A percentile compares a stretch with the other conserved stretches of the same genome.
Evolutionary conservation across 148 eudicot species (phyloP).

Genomic region (Mesembryanthemum crystallinum): DNA sequence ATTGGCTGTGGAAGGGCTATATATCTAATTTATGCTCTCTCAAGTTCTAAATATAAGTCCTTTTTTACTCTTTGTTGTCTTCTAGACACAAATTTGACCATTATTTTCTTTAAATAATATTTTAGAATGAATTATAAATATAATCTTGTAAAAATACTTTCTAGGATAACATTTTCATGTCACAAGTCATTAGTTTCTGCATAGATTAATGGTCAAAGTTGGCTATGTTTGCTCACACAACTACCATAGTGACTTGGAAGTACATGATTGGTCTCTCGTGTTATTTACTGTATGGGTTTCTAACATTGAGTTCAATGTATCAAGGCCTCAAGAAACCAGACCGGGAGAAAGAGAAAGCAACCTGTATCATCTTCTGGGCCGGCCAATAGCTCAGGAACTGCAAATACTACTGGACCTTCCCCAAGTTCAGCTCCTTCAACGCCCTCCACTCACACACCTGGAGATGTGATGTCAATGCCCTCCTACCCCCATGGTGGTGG

Average conservation of each 20-base stretch:
- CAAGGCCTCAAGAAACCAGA: constrained; percentile 75
- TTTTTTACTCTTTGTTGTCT: too few relatives aligned
- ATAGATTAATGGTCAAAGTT: too few relatives aligned
- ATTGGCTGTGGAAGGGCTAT: not conserved
- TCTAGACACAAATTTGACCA: too few relatives aligned
- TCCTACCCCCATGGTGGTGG: constrained; percentile 42
- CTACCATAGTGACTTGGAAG: too few relatives aligned
- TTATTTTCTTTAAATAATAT: too few relatives aligned
- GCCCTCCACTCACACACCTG: constrained; percentile 91
- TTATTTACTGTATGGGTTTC: constrained; percentile 22
- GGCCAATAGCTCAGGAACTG: constrained; percentile 97
- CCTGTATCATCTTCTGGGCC: constrained; percentile 93
- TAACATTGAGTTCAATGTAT: constrained; percentile 30
- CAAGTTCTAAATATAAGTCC: too few relatives aligned
- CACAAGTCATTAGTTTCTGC: too few relatives aligned
- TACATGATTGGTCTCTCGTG: not conserved
- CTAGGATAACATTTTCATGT: too few relatives aligned
- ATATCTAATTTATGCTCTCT: not conserved
- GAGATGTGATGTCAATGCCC: constrained; percentile 91
- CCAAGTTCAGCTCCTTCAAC: constrained; percentile 96
- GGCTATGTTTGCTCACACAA: too few relatives aligned
- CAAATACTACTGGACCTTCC: constrained; percentile 92
- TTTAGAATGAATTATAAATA: too few relatives aligned
- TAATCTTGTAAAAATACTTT: too few relatives aligned
- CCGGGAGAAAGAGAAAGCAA: constrained; percentile 88